Conservation (phyloP, 2,329 filamentous ascomycete genomes). For the Cucurbitaria berberidis region DNA sequence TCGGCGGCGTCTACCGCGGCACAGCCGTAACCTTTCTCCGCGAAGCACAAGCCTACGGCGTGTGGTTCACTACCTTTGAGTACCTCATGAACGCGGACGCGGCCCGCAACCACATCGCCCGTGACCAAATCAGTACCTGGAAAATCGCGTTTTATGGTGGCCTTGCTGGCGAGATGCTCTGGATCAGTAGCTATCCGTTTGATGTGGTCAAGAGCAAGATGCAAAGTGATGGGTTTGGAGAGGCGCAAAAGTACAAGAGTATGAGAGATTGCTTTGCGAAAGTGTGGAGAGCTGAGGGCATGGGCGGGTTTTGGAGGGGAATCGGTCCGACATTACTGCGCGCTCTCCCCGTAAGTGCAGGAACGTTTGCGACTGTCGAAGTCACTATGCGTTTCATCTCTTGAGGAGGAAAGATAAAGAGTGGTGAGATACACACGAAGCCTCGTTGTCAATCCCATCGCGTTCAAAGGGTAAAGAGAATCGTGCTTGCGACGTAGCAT, state of each 20-base stretch:
- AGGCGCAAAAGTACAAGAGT: conserved; percentile 71
- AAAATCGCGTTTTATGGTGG: conserved; percentile 95
- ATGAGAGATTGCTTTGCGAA: conserved; percentile 92
- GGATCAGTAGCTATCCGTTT: conserved; percentile 92
- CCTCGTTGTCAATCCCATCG: neutral
- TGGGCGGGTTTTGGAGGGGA: conserved; percentile 91
- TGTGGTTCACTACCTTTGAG: conserved; percentile 96
- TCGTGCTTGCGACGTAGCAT: no score
- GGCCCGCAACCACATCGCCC: conserved; percentile 73
- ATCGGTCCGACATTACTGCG: conserved; percentile 88
- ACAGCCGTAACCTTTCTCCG: conserved; percentile 83
- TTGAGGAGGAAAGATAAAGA: neutral
- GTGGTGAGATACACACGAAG: neutral
- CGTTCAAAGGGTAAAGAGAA: no score
- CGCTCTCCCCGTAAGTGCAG: conserved; percentile 96
- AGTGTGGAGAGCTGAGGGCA: conserved; percentile 78
- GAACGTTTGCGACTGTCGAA: conserved; percentile 82
- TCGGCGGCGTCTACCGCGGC: conserved; percentile 83
- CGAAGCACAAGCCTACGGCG: conserved; percentile 92
- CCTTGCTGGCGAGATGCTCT: conserved; percentile 89
- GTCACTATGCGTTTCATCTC: conserved; percentile 32
- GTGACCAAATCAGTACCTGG: conserved; percentile 78
- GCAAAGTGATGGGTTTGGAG: conserved; percentile 93
- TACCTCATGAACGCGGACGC: conserved; percentile 94
- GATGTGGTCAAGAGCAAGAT: conserved; percentile 99